Conservation (phyloP, 148 eudicot species). For the Camellia lanceoleosa region DNA sequence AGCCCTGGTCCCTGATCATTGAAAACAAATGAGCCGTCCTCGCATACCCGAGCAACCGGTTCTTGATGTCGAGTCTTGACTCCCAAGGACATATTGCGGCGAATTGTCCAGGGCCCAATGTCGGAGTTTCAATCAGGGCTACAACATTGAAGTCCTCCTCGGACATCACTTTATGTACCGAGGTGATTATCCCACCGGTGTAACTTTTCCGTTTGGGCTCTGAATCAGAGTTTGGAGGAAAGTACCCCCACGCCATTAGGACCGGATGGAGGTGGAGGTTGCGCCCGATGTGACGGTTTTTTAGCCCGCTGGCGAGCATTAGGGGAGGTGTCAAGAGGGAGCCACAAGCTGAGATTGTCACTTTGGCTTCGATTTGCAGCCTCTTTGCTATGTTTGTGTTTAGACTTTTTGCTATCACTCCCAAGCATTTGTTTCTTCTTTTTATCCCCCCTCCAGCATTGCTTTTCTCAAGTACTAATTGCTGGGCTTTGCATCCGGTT, state of each 20-base stretch:
- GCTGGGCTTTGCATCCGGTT: constrained; percentile 52
- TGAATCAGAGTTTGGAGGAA: constrained; percentile 48
- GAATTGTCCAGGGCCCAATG: constrained; percentile 29
- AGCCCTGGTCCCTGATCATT: constrained; percentile 29
- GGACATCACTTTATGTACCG: constrained; percentile 35
- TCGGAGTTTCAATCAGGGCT: constrained; percentile 29
- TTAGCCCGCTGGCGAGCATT: constrained; percentile 48
- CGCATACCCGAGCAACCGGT: constrained; percentile 30
- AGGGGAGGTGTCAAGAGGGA: constrained; percentile 59
- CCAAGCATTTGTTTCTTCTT: constrained; percentile 38
- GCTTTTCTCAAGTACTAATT: constrained; percentile 23
- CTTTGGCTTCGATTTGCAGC: constrained; percentile 54
- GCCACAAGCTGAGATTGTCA: constrained; percentile 66
- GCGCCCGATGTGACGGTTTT: constrained; percentile 50
- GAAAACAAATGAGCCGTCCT: constrained; percentile 34
- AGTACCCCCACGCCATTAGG: constrained; percentile 66
- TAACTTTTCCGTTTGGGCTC: constrained; percentile 36
- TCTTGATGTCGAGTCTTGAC: constrained; percentile 36
- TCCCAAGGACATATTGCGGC: constrained; percentile 36
- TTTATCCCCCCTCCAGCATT: background rate
- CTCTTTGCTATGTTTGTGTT: constrained; percentile 25
- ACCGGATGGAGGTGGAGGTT: constrained; percentile 62
- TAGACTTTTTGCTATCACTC: constrained; percentile 37
- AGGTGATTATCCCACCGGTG: constrained; percentile 64
- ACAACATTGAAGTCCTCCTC: constrained; percentile 20